Percentiles rank a stretch among this genome's conserved stretches.
These are phyloP conservation scores for Cladosporium halotolerans DNA, from an alignment of 2,329 filamentous ascomycete genomes.

Conservation along the genomic window DNA sequence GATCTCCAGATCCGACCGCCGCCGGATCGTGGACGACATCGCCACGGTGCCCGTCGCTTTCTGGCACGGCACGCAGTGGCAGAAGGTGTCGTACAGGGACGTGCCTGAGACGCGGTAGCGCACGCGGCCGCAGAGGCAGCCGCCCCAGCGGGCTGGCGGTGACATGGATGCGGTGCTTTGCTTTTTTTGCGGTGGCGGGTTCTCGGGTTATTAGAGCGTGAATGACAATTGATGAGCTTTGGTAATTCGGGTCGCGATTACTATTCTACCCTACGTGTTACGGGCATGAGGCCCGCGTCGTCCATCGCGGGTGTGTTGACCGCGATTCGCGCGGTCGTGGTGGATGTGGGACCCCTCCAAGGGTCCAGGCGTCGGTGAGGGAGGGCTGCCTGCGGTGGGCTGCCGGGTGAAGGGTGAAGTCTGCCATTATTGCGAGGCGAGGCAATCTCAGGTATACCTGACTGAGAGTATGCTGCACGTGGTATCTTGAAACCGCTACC, in stretches of 20 bases:
- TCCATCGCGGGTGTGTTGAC: no score
- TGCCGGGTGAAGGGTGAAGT: no score
- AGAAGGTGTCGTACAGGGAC: background rate
- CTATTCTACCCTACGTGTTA: no score
- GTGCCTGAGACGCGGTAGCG: background rate
- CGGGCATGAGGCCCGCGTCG: no score
- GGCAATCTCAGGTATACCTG: no score
- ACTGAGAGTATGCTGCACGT: no score
- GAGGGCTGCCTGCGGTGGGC: background rate
- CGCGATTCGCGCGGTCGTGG: no score
- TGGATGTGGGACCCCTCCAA: no score
- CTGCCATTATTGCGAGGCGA: no score
- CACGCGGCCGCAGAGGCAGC: constrained; percentile 4
- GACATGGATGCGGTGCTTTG: background rate
- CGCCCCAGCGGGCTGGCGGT: background rate
- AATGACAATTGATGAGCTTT: background rate
- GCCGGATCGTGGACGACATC: constrained; percentile 16
- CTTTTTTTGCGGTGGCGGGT: background rate
- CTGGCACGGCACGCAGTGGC: constrained; percentile 18
- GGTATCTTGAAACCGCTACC: no score
- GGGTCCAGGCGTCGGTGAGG: background rate
- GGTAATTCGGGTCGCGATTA: background rate
- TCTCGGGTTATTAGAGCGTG: background rate
- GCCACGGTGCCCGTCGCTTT: constrained; percentile 16
- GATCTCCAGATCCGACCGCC: constrained; percentile 36